Base-by-base conservation (phyloP, 345 rosid species). In the Isatis tinctoria region DNA sequence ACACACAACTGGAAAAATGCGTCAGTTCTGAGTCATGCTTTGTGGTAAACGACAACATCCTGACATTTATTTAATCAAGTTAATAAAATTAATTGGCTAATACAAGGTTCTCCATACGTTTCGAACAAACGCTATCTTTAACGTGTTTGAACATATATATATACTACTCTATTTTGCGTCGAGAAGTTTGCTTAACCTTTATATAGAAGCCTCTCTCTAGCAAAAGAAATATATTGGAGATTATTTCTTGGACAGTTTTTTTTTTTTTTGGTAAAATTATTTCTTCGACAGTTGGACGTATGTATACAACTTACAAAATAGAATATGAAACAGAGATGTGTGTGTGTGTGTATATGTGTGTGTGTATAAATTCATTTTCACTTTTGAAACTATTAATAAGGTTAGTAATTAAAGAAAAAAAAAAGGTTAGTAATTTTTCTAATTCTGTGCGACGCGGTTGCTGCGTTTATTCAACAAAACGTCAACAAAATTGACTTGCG, bases 21-120 rank as follows among this genome's bases (percentile, higher is more conserved):
- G 73, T 74, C 73, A 59, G 37, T 37, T 67, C 78, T 39, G 78
- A 74, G 73, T 74, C 73, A 66, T 36, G 14, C 60, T 27, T 65
- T 45, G 58, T 24, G 10, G 27, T 35, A 58, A 58, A 74, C 52
- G 72, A 74, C 78, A 74, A 53, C 77, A 43, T n/a, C 14, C 13
- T 32, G 32, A 53, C 35, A 63, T 22, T 64, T 40, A 6, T 22
- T 8, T n/a, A n/a, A n/a, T n/a, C n/a, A n/a, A n/a, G n/a, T 62
- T n/a, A 22, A 26, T 14, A 22, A 33, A 17, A 57, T 30, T 14
- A 51, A 51, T 16, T 28, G 16, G 62, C 24, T 44, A 12, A 18
- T 10, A 8, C 16, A 37, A 3, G 33, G 52, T 6, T 53, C 56
- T 52, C 41, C 22, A 39, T 39, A 26, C 61, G 12, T 51, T 40